Base-by-base conservation (phyloP, 2,329 filamentous ascomycete genomes). In the Xylariaceae sp. region DNA sequence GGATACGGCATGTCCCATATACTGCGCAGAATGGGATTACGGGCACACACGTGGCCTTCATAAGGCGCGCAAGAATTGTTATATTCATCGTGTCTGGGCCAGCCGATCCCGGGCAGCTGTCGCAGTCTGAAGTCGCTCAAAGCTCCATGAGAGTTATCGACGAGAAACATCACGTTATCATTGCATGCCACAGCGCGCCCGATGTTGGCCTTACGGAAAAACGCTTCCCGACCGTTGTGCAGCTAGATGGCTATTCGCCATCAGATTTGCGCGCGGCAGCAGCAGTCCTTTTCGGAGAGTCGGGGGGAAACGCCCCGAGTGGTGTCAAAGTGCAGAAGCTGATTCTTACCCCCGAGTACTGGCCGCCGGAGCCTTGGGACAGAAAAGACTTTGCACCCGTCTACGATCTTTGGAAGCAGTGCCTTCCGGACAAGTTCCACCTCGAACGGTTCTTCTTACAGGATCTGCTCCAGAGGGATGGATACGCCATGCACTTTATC, bases 1-100 rank as follows among this genome's bases (percentile, higher is more conserved):
- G 69, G 58, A 69, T 88, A 44, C 76, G 81, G 14, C 85, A 88
- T 56, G 76, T 87, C 30, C 83, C 85, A 5, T 89, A 86, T 53
- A 76, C 78, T 4, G 73, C 77, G 32, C 69, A 70, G 36, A 61
- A 69, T 41, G 81, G 82, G 29, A 77, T 86, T 56, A 83, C 78
- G 3, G 68, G 70, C 15, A 71, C 75, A 31, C 79, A 88, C 59
- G 63, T 72, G 34, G 71, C 70, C 36, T 83, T 84, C 51, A 71
- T 86, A 37, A 71, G 69, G 40, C 66, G 74, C 39, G 78, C 79
- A 3, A 71, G 70, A 32, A 69, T 70, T 2, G 65, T 85, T 24
- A 59, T 86, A 11, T 76, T 84, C 41, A 73, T 85, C 40, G 68
- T 80, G 28, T 73, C 71, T 3, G 70, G 70, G 2, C 64, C 66